Percentiles rank a stretch among this genome's conserved stretches.
Evolutionary conservation across 1,284 basidiomycete genomes (phyloP).

Genomic region (Blastosporella zonata): DNA sequence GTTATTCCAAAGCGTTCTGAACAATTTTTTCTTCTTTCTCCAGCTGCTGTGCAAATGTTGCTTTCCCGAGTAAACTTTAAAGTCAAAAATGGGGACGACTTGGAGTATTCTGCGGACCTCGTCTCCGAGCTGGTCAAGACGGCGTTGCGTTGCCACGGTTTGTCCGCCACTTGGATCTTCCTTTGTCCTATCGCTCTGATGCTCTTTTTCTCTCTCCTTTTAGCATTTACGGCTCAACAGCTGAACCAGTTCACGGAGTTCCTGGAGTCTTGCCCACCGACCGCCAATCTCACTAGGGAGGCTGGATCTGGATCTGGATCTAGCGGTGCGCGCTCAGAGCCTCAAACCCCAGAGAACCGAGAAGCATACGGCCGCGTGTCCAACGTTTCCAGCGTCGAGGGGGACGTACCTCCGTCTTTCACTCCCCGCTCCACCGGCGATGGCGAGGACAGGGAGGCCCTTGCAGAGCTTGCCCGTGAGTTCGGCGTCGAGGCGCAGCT

Average conservation of each 20-base stretch:
- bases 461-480: constrained; percentile 61
- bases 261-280: constrained; percentile 23
- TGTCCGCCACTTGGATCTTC: constrained; percentile 6
- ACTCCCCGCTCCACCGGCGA: constrained; percentile 14
- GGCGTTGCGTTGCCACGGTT: constrained; percentile 57
- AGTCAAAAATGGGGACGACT: constrained; percentile 21
- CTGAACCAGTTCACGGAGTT: constrained; percentile 34
- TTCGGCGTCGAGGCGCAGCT: constrained; percentile 69
- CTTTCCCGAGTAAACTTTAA: constrained; percentile 31
- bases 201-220: constrained; percentile 12
- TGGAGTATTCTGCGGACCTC: constrained; percentile 35
- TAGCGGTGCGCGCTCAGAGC: constrained; percentile 17
- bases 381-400: constrained; percentile 11
- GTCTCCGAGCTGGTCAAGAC: constrained; percentile 51
- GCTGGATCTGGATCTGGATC: constrained; percentile 7
- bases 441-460: constrained; percentile 24
- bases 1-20: constrained; percentile 15
- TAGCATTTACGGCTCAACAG: constrained; percentile 65
- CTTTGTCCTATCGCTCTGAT: constrained; percentile 1
- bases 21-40: constrained; percentile 10
- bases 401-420: constrained; percentile 9
- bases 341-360: constrained; percentile 19
- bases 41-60: constrained; percentile 40
- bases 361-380: constrained; percentile 12
- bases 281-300: constrained; percentile 4